phyloP scores from a whole-genome alignment of 805 yeast species.

The Helenozyma rhizophorensis region DNA sequence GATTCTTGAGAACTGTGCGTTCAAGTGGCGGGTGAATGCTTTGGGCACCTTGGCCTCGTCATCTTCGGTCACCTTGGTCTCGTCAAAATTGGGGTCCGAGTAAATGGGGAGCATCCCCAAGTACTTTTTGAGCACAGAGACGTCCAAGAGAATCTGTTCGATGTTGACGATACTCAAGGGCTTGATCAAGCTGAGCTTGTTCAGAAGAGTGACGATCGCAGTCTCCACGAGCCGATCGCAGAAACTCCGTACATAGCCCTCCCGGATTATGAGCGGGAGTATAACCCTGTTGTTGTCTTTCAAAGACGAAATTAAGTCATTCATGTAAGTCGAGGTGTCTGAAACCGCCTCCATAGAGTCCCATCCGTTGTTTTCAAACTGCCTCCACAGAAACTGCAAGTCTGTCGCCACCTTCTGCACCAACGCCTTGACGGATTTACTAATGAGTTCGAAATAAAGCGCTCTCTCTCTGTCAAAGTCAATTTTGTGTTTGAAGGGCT shows the following conservation, averaged over 20 bases:
- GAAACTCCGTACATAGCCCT: slow-evolving; percentile 64
- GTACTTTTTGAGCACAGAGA: slow-evolving; percentile 56
- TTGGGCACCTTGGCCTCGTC: slow-evolving; percentile 20
- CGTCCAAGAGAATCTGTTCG: slow-evolving; percentile 77
- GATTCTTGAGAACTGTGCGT: slow-evolving; percentile 36
- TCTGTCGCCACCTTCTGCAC: slow-evolving; percentile 57
- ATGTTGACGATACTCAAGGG: slow-evolving; percentile 55
- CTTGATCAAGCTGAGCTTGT: slow-evolving; percentile 54
- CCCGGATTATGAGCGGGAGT: slow-evolving; percentile 60
- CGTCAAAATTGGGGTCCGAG: slow-evolving; percentile 36
- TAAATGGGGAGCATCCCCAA: slow-evolving; percentile 42
- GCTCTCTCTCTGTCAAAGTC: slow-evolving; percentile 55
- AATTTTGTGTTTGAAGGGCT: slow-evolving; percentile 35
- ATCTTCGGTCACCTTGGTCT: slow-evolving; percentile 10
- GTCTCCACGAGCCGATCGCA: slow-evolving; percentile 73
- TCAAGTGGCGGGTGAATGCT: slow-evolving; percentile 40
- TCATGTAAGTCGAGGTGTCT: slow-evolving; percentile 68
- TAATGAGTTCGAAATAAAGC: slow-evolving; percentile 53
- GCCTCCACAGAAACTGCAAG: slow-evolving; percentile 74
- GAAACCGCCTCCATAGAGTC: slow-evolving; percentile 54
- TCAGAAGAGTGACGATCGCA: slow-evolving; percentile 50
- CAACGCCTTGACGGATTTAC: slow-evolving; percentile 51
- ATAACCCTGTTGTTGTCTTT: slow-evolving; percentile 43
- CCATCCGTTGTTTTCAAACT: slow-evolving; percentile 77
- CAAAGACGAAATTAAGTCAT: slow-evolving; percentile 49